Conservation (phyloP, 108 stramenopile genomes). For the Seminavis robusta region DNA sequence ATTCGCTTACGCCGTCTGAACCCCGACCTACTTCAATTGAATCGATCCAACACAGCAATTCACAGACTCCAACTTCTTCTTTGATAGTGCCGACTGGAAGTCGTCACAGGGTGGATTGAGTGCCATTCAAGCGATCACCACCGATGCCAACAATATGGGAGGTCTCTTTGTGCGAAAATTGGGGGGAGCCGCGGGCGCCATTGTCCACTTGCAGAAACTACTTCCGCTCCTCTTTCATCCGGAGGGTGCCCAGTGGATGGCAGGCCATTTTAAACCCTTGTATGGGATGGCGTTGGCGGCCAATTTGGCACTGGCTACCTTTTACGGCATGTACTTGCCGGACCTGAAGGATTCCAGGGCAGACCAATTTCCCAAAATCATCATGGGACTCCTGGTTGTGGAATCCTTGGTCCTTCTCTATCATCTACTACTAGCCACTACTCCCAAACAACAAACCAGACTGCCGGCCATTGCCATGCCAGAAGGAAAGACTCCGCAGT, state of each 20-base stretch:
- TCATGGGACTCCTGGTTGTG: constrained; percentile 44
- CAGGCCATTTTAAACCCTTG: constrained; percentile 72
- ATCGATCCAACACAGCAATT: constrained; percentile 40
- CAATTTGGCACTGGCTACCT: constrained; percentile 44
- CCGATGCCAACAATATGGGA: constrained; percentile 89
- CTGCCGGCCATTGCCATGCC: constrained; percentile 33
- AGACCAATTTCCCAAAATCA: constrained; percentile 33
- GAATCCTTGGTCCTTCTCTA: constrained; percentile 67
- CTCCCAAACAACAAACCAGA: constrained; percentile 20
- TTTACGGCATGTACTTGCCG: constrained; percentile 50
- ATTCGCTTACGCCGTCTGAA: background rate
- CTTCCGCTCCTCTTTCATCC: constrained; percentile 74
- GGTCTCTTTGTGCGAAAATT: constrained; percentile 81
- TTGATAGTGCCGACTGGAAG: constrained; percentile 77
- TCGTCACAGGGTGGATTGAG: constrained; percentile 82
- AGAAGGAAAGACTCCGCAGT: constrained; percentile 55
- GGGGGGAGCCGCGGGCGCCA: constrained; percentile 65
- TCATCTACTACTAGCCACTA: constrained; percentile 6
- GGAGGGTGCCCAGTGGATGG: constrained; percentile 66
- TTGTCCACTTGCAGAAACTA: constrained; percentile 75
- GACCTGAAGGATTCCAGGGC: constrained; percentile 64
- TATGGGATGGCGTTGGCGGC: constrained; percentile 47
- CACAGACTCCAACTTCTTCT: constrained; percentile 79
- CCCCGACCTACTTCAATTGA: background rate
- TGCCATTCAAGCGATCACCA: constrained; percentile 59